Evolutionary conservation across 108 stramenopile species (phyloP).

Genomic region (Nannochloropsis salina): DNA sequence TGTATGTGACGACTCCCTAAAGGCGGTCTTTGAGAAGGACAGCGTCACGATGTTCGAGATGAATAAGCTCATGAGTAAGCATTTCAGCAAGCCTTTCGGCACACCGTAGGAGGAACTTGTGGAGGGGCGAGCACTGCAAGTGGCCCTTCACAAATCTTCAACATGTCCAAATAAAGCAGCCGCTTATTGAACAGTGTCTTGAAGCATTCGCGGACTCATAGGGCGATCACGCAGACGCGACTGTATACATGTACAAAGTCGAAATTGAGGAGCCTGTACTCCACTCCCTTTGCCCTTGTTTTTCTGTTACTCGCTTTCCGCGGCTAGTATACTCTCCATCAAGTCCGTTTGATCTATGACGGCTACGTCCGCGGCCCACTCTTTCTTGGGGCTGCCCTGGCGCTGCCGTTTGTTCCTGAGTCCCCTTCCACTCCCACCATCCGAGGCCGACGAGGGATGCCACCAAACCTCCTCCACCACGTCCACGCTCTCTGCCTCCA

Average conservation of each 20-base stretch:
- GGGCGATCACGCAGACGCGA: too few species aligned
- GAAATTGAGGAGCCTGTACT: too few species aligned
- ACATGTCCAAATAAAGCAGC: too few species aligned
- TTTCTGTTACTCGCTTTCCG: neutral
- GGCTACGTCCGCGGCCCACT: neutral
- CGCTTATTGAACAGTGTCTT: too few species aligned
- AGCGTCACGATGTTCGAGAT: constrained; percentile 10
- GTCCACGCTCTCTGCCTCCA: neutral
- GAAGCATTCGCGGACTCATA: too few species aligned
- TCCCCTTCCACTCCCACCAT: too few species aligned
- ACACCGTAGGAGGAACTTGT: too few species aligned
- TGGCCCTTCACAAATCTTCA: too few species aligned
- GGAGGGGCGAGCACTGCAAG: too few species aligned
- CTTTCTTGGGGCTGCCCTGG: neutral
- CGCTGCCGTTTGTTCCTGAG: neutral
- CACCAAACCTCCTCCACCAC: neutral
- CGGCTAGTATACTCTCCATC: neutral
- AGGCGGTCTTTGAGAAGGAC: neutral
- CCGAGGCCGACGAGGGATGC: neutral
- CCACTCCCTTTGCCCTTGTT: neutral
- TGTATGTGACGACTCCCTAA: neutral
- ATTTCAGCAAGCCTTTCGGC: neutral
- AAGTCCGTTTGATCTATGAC: neutral
- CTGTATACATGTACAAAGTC: too few species aligned
- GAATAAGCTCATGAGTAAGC: constrained; percentile 11